Evolutionary conservation across 345 rosid species (phyloP), one percentile per base, ranked within the genome.

Genomic region (Eucalyptus tenuipes): DNA sequence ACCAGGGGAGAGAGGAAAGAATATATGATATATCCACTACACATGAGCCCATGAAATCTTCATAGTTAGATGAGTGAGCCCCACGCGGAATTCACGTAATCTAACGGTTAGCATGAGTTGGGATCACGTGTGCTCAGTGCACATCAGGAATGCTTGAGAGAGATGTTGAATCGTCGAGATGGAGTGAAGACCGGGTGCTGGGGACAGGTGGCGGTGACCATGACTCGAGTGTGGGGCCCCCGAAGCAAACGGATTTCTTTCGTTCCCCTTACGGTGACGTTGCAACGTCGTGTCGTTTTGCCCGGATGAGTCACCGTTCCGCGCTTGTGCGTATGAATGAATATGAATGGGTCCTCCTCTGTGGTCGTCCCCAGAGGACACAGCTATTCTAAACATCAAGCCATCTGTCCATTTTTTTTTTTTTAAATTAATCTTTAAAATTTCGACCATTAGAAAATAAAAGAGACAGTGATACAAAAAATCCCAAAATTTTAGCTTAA

Each of bases 21-120:
- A 75, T 37, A 44, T 37, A 20, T 5, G 8, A 75, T 20, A 15
- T 0, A 20, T 40, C 82, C 27, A 3, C 24, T 10, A 75, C 45
- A 2, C 13, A 0, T 20, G 82, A 64, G 75, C 75, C 20, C 40
- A 4, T n/a, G n/a, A 31, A 2, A 7, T 1, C 2, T n/a, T 0
- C 3, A 10, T 2, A 29, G 82, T 75, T 40, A 10, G 82, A 40
- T 75, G 82, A 40, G 8, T 11, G 5, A 75, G 15, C 0, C 25
- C 47, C 82, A 37, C 16, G 14, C 15, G 15, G 29, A 40, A 20
- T 75, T 20, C 82, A 11, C 0, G 9, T 20, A 10, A 75, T 75
- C 82, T 6, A 40, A 37, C 47, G 27, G 82, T 5, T 37, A 0
- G 8, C 7, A 10, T 40, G 82, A 40, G 29, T 42, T 5, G 47